Base-by-base conservation (phyloP, 805 yeast genomes). In the Nakazawaea ishiwadae region DNA sequence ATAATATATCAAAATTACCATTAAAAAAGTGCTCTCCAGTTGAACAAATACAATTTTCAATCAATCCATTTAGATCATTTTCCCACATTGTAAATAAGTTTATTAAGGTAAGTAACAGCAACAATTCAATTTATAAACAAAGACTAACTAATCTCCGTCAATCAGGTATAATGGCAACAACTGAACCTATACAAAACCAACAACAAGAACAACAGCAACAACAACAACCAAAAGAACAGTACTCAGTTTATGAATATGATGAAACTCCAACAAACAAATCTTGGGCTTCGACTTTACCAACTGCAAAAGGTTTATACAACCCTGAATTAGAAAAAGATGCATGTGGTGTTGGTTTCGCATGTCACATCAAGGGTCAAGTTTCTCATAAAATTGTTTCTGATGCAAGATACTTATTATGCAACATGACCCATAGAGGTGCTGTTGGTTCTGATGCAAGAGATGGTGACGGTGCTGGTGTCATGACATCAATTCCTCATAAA, bases 381-480 rank as follows among this genome's bases (percentile, higher is more conserved):
- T 82, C 95, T 40, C 99, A 93, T 69, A 89, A 90, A 59, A 88
- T 91, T 53, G 89, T 91, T 46, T 80, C 95, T 31, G 98, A 93
- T 67, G 96, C 96, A 31, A 72, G 79, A 51, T 79, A 77, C 58
- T 69, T 91, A 55, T 78, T 91, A 42, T 90, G 98, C 69, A 91
- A 93, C 68, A 93, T 91, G 99, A 86, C 97, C 47, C 99, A 91
- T 65, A 80, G 99, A 68, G 99, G 99, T 59, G 98, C 98, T 31
- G 96, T 90, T 46, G 95, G 96, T 45, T 73, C 88, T 1, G 96
- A 90, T 58, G 95, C 97, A 17, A 79, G 89, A 55, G 96, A 91
- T 61, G 99, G 99, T 65, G 99, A 91, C 60, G 99, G 99, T 65
- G 99, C 99, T 20, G 99, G 99, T 63, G 88, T 91, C 47, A 79